Conservation (phyloP, 495 filamentous ascomycete species). For the Penicillium samsonianum region DNA sequence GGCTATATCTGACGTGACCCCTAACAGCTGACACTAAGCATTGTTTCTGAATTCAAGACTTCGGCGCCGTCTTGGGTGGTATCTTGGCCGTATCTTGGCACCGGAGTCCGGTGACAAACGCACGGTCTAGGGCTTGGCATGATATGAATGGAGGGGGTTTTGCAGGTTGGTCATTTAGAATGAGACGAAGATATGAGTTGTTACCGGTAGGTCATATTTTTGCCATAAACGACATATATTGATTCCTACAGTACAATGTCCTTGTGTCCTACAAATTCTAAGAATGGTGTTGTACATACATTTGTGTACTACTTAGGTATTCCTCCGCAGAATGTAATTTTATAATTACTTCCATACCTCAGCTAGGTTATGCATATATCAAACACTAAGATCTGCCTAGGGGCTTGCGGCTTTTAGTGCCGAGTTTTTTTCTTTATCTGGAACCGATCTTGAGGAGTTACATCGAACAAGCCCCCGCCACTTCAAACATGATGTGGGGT, state of each 20-base stretch:
- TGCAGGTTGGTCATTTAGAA: neutral
- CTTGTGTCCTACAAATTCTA: neutral
- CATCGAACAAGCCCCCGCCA: neutral
- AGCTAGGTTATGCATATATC: neutral
- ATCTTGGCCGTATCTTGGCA: conserved; percentile 31
- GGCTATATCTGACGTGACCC: neutral
- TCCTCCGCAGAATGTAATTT: neutral
- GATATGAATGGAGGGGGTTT: neutral
- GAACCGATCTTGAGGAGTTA: conserved; percentile 6
- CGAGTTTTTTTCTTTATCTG: neutral
- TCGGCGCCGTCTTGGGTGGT: conserved; percentile 24
- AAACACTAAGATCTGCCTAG: neutral
- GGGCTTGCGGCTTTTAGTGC: neutral
- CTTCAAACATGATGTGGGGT: neutral
- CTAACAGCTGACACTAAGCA: conserved; percentile 10
- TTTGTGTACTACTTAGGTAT: neutral
- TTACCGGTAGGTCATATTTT: neutral
- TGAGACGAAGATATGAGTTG: neutral
- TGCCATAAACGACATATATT: neutral
- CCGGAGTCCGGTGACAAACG: conserved; percentile 23
- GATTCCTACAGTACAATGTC: neutral
- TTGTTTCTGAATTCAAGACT: conserved; percentile 16
- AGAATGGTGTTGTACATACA: neutral
- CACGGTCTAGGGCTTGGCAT: conserved; percentile 22
- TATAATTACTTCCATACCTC: neutral